phyloP scores from a whole-genome alignment of 257 asterid genomes.

The Penstemon eatonii region DNA sequence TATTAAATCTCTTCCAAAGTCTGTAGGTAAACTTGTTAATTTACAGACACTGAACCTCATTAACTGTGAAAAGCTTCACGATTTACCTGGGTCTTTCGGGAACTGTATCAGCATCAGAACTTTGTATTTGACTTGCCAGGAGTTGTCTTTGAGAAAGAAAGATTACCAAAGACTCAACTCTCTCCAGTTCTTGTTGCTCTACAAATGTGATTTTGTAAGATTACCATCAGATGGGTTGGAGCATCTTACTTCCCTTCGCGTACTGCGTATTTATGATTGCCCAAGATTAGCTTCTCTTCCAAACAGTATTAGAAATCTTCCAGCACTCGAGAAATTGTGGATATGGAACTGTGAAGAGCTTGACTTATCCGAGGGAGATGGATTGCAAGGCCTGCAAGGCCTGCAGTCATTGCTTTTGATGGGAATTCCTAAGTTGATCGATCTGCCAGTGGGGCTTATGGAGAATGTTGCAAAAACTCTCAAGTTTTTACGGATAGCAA shows the following conservation, averaged over 20 bases:
- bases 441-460: slow-evolving; percentile 40
- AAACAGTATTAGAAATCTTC: slow-evolving; percentile 33
- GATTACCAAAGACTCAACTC: slow-evolving; percentile 29
- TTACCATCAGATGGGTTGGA: slow-evolving; percentile 41
- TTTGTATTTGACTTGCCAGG: slow-evolving; percentile 44
- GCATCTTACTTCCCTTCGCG: slow-evolving; percentile 39
- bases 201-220: slow-evolving; percentile 39
- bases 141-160: slow-evolving; percentile 31
- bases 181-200: slow-evolving; percentile 48
- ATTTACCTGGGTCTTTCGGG: slow-evolving; percentile 34
- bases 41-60: slow-evolving; percentile 52
- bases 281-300: slow-evolving; percentile 45
- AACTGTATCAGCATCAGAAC: slow-evolving; percentile 37
- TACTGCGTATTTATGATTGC: slow-evolving; percentile 49
- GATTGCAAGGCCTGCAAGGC: slow-evolving; percentile 38
- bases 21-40: slow-evolving; percentile 44
- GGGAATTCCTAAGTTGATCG: slow-evolving; percentile 51
- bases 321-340: slow-evolving; percentile 55
- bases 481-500: slow-evolving; percentile 40
- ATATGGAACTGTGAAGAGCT: slow-evolving; percentile 60
- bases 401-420: slow-evolving; percentile 50
- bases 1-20: slow-evolving; percentile 40
- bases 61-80: slow-evolving; percentile 46
- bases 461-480: slow-evolving; percentile 35
- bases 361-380: slow-evolving; percentile 36